Conservation (phyloP, 371 early-diverging fungal genomes). For the Mucor mucedo region DNA sequence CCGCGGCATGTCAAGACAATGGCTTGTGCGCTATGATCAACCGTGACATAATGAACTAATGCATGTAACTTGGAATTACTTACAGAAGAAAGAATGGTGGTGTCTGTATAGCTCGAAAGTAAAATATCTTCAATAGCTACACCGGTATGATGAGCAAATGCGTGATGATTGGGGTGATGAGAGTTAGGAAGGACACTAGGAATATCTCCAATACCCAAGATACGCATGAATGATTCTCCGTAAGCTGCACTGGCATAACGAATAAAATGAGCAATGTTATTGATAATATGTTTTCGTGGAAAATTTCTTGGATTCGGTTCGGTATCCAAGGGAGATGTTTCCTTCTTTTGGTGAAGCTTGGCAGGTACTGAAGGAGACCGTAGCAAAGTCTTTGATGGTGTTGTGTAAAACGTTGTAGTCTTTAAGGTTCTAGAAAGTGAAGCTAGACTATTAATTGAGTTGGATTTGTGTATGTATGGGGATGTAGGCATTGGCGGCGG, state of each 20-base stretch:
- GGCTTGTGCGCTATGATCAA: slow-evolving; percentile 77
- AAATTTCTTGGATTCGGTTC: slow-evolving; percentile 50
- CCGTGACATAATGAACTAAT: slow-evolving; percentile 82
- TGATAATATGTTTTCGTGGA: slow-evolving; percentile 69
- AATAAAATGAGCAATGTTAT: slow-evolving; percentile 77
- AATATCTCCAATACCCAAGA: slow-evolving; percentile 76
- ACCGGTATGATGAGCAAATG: slow-evolving; percentile 73
- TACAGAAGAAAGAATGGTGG: slow-evolving; percentile 29
- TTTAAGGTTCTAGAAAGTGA: slow-evolving; percentile 42
- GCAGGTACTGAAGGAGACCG: slow-evolving; percentile 31
- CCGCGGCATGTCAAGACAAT: slow-evolving; percentile 91
- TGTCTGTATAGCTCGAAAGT: slow-evolving; percentile 65
- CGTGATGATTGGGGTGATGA: slow-evolving; percentile 69
- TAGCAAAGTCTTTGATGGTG: slow-evolving; percentile 17
- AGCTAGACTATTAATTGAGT: slow-evolving; percentile 38
- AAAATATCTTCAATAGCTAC: slow-evolving; percentile 70
- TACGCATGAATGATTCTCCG: slow-evolving; percentile 83
- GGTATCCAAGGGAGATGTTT: slow-evolving; percentile 21
- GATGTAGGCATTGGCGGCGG: slow-evolving; percentile 7
- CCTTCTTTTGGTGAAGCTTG: background rate
- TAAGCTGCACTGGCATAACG: slow-evolving; percentile 81
- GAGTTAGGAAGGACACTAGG: slow-evolving; percentile 53
- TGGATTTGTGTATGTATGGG: slow-evolving; percentile 28
- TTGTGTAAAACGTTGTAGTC: slow-evolving; percentile 35
- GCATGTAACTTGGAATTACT: slow-evolving; percentile 70